Evolutionary conservation across 371 early-diverging fungal species (phyloP).

Genomic region (Mortierella sp.): DNA sequence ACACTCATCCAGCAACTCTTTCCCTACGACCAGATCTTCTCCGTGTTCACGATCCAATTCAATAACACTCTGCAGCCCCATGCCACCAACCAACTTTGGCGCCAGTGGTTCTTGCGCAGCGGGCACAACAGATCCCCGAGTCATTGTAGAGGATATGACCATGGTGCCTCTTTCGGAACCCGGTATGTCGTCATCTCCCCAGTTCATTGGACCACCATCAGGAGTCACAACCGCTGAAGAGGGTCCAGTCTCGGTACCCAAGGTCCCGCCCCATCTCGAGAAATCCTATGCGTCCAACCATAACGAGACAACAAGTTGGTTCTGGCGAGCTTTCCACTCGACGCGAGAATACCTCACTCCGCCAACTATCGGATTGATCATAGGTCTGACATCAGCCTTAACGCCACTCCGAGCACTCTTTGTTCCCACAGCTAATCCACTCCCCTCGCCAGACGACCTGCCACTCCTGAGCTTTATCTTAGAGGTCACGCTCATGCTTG

Average conservation of each 20-base stretch:
- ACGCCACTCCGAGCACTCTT: constrained; percentile 57
- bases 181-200: neutral
- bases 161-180: constrained; percentile 16
- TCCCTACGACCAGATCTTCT: neutral
- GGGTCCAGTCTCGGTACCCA: constrained; percentile 12
- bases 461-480: constrained; percentile 61
- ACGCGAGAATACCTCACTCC: constrained; percentile 53
- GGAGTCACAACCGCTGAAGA: neutral
- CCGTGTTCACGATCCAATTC: constrained; percentile 2
- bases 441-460: constrained; percentile 46
- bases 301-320: constrained; percentile 7
- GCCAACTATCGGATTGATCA: constrained; percentile 53
- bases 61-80: constrained; percentile 8
- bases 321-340: constrained; percentile 31
- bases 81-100: neutral
- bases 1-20: neutral
- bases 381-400: constrained; percentile 59
- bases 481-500: constrained; percentile 58
- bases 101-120: neutral
- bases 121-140: neutral
- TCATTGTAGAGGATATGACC: constrained; percentile 9
- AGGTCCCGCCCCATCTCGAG: constrained; percentile 33
- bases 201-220: constrained; percentile 1
- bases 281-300: constrained; percentile 24
- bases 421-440: constrained; percentile 27